Conservation (phyloP, 2,329 filamentous ascomycete species). For the Ophiostoma himal-ulmi region DNA sequence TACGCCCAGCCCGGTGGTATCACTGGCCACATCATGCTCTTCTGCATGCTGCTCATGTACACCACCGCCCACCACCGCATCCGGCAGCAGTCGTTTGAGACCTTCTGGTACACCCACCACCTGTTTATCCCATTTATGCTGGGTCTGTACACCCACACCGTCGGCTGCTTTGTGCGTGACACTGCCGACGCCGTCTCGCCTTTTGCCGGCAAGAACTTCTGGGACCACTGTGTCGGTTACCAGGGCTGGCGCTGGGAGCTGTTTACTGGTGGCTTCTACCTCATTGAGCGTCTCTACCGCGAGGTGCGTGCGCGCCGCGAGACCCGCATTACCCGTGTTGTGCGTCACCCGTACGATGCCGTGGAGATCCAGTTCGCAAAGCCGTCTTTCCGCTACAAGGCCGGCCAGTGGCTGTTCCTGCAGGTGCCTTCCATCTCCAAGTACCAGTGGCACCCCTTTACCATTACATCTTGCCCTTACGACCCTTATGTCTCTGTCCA, state of each 20-base stretch:
- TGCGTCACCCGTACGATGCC: conserved; percentile 93
- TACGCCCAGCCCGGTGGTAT: conserved; percentile 85
- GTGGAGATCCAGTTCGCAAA: conserved; percentile 97
- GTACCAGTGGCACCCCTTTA: conserved; percentile 97
- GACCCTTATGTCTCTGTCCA: conserved; percentile 94
- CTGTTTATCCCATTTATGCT: conserved; percentile 96
- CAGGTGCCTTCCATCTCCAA: conserved; percentile 83
- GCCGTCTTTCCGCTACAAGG: conserved; percentile 95
- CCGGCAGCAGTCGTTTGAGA: conserved; percentile 93
- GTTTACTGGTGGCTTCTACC: conserved; percentile 75
- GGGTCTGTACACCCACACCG: conserved; percentile 90
- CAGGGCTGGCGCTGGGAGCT: conserved; percentile 97
- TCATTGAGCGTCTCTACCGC: conserved; percentile 82
- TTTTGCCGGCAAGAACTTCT: conserved; percentile 75
- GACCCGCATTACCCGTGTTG: conserved; percentile 87
- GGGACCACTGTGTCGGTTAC: conserved; percentile 91
- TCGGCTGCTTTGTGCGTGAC: conserved; percentile 93
- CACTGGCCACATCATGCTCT: conserved; percentile 92
- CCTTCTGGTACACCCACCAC: conserved; percentile 99
- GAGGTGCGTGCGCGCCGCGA: conserved; percentile 78
- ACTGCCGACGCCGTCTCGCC: conserved; percentile 66
- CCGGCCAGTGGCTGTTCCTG: conserved; percentile 95
- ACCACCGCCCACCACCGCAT: conserved; percentile 91
- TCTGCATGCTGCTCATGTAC: conserved; percentile 99
- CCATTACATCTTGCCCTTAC: conserved; percentile 95